Percentiles rank a stretch among this genome's conserved stretches.
Evolutionary conservation across 2,329 filamentous ascomycete species (phyloP).

Genomic region (Colletotrichum paranaense): DNA sequence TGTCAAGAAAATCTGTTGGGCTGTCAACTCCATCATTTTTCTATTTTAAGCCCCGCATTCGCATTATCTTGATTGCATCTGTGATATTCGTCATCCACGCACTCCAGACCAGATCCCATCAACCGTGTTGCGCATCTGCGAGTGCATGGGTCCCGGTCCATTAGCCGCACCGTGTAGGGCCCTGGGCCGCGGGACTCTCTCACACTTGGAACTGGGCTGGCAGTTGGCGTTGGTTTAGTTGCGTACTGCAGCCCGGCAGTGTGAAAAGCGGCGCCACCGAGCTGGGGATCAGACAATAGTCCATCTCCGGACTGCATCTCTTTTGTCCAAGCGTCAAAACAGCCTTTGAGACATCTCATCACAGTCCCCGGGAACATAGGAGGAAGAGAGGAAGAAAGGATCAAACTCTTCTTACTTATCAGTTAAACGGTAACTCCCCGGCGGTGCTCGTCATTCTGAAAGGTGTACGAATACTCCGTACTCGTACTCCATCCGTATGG

Average conservation of each 20-base stretch:
- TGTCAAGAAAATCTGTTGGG: neutral
- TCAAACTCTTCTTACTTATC: neutral
- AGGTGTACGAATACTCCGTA: neutral
- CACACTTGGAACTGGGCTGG: neutral
- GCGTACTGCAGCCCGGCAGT: slow-evolving; percentile 15
- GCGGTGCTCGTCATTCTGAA: neutral
- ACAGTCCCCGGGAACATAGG: neutral
- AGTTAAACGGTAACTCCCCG: neutral
- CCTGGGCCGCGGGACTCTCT: neutral
- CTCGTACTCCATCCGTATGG: no score
- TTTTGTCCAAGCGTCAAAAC: slow-evolving; percentile 21
- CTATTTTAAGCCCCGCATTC: neutral
- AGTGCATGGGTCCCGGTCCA: neutral
- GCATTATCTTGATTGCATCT: neutral
- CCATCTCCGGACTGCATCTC: neutral
- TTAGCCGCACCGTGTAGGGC: neutral
- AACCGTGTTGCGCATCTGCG: neutral
- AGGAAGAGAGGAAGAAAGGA: neutral
- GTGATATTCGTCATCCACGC: neutral
- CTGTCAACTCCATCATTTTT: neutral
- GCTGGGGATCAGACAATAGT: slow-evolving; percentile 22
- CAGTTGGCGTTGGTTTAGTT: neutral
- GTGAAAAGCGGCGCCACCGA: slow-evolving; percentile 14
- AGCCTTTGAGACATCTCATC: slow-evolving; percentile 16
- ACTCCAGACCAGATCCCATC: neutral